A percentile compares a stretch with the other conserved stretches of the same genome.
phyloP scores from a whole-genome alignment of 768 basidiomycete genomes.

The Pleurotus platypus region DNA sequence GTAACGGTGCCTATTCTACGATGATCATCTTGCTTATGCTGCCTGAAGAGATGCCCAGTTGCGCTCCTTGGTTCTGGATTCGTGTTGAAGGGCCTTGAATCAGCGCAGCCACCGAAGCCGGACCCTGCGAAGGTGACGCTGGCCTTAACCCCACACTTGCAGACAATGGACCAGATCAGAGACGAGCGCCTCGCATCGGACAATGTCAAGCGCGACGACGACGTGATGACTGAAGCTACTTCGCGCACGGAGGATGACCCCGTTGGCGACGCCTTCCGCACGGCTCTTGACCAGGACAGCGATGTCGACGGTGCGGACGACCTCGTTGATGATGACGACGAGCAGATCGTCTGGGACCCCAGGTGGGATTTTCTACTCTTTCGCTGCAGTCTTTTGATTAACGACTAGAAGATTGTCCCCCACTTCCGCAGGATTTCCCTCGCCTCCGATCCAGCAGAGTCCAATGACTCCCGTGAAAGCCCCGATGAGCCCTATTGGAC shows the following conservation, averaged over 20 bases:
- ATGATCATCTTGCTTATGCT: neutral
- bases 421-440: slow-evolving; percentile 16
- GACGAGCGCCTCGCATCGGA: slow-evolving; percentile 16
- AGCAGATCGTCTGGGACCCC: slow-evolving; percentile 77
- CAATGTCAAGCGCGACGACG: slow-evolving; percentile 37
- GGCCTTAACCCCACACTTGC: slow-evolving; percentile 15
- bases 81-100: slow-evolving; percentile 26
- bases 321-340: slow-evolving; percentile 47
- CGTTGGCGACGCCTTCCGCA: slow-evolving; percentile 62
- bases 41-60: slow-evolving; percentile 37
- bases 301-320: slow-evolving; percentile 22
- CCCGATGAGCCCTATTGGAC: slow-evolving; percentile 24
- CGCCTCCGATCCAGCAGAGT: slow-evolving; percentile 28
- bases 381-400: neutral
- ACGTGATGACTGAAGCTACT: slow-evolving; percentile 63
- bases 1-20: slow-evolving; percentile 32
- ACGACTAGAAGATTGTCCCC: slow-evolving; percentile 1
- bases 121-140: neutral
- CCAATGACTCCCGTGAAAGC: slow-evolving; percentile 32
- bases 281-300: slow-evolving; percentile 31
- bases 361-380: slow-evolving; percentile 35
- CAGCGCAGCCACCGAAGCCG: slow-evolving; percentile 10
- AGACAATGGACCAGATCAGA: slow-evolving; percentile 20
- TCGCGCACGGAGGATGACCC: slow-evolving; percentile 83
- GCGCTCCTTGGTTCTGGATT: slow-evolving; percentile 29